phyloP scores from a whole-genome alignment of 2,329 filamentous ascomycete species.

The Fusarium sp. region DNA sequence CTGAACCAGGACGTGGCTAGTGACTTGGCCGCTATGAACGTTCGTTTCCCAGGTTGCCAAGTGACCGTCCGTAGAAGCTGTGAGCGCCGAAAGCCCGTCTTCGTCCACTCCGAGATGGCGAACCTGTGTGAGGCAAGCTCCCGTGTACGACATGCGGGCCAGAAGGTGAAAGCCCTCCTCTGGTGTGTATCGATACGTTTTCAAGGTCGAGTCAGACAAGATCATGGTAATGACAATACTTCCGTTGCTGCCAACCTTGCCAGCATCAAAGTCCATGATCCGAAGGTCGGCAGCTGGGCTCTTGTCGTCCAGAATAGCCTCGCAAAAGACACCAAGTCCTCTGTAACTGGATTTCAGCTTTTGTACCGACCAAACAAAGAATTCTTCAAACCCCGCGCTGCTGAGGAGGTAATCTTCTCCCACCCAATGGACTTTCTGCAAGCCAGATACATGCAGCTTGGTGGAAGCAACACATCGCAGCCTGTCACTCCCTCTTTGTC shows the following conservation, averaged over 20 bases:
- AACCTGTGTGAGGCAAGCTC: conserved; percentile 78
- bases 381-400: conserved; percentile 87
- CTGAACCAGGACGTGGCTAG: conserved; percentile 43
- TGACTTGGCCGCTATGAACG: conserved; percentile 1
- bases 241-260: conserved; percentile 32
- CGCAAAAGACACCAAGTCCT: conserved; percentile 65
- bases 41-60: conserved; percentile 54
- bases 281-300: conserved; percentile 72
- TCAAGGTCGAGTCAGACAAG: conserved; percentile 85
- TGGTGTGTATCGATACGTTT: conserved; percentile 62
- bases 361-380: conserved; percentile 81
- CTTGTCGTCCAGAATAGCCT: conserved; percentile 62
- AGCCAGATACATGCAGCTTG: conserved; percentile 81
- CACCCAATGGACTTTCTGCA: conserved; percentile 84
- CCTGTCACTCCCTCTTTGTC: conserved; percentile 17
- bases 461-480: conserved; percentile 69
- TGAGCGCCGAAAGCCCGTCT: conserved; percentile 59
- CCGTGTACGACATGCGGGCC: conserved; percentile 68
- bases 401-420: conserved; percentile 79
- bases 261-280: conserved; percentile 80
- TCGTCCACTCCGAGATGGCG: conserved; percentile 52
- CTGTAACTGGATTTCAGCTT: conserved; percentile 59
- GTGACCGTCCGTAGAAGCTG: conserved; percentile 83
- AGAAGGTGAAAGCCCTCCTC: conserved; percentile 58
- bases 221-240: conserved; percentile 72